These are phyloP conservation scores for Penicilliopsis zonata DNA, from an alignment of 495 filamentous ascomycete species.

Conservation along the genomic window DNA sequence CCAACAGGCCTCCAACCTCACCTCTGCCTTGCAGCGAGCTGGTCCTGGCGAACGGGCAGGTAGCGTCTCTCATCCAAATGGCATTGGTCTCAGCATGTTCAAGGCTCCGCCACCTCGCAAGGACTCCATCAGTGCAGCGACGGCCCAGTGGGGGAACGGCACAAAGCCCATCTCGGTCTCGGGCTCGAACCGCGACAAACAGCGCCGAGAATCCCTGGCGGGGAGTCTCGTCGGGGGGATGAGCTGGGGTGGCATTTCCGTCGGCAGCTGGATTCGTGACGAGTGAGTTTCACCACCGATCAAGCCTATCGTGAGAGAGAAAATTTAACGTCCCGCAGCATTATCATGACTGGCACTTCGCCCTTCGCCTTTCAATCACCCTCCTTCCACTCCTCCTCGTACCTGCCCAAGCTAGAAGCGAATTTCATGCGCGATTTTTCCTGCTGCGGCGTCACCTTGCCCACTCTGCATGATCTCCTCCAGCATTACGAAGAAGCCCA, in stretches of 20 bases:
- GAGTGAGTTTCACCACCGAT: too few relatives aligned
- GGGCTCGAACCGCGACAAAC: constrained; percentile 60
- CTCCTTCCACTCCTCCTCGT: constrained; percentile 94
- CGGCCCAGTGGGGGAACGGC: constrained; percentile 52
- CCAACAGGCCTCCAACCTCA: constrained; percentile 49
- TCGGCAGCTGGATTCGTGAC: constrained; percentile 93
- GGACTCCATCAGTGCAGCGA: constrained; percentile 55
- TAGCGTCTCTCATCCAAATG: constrained; percentile 29
- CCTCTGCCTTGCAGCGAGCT: constrained; percentile 44
- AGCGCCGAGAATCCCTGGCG: constrained; percentile 71
- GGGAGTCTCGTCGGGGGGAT: constrained; percentile 85
- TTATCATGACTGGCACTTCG: constrained; percentile 93
- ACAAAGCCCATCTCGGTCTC: constrained; percentile 80
- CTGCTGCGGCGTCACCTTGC: constrained; percentile 79
- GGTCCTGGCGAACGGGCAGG: constrained; percentile 28
- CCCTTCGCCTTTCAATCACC: constrained; percentile 84
- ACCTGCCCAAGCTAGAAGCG: constrained; percentile 93
- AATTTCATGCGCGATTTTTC: constrained; percentile 93
- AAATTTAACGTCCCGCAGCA: too few relatives aligned
- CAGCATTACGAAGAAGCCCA: constrained; percentile 96
- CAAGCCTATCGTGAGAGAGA: too few relatives aligned
- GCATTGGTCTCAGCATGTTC: constrained; percentile 45
- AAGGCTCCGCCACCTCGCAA: constrained; percentile 44
- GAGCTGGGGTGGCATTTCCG: constrained; percentile 96
- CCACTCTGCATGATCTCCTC: constrained; percentile 85